phyloP scores from a whole-genome alignment of 1,284 basidiomycete species.

The Moesziomyces globuligerus region DNA sequence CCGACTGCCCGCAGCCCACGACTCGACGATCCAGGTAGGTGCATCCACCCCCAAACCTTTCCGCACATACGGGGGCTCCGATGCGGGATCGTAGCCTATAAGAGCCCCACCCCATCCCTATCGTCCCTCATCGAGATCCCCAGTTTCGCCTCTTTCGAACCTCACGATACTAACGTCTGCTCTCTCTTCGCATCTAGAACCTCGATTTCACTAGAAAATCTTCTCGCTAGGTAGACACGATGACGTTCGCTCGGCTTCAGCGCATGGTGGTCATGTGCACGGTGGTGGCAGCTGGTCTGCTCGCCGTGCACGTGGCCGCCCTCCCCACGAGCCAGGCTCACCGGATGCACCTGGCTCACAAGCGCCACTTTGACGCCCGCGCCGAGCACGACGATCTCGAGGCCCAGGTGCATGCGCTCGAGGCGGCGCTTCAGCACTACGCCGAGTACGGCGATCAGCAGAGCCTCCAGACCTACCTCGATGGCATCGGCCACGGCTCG shows the following conservation, averaged over 20 bases:
- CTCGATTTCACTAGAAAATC: no score
- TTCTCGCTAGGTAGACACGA: not conserved
- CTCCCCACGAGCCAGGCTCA: not conserved
- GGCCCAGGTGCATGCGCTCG: slow-evolving; percentile 14
- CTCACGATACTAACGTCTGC: no score
- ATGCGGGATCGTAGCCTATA: no score
- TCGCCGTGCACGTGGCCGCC: not conserved
- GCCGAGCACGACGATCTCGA: slow-evolving; percentile 22
- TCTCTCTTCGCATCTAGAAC: no score
- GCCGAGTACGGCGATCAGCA: slow-evolving; percentile 27
- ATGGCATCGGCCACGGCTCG: not conserved
- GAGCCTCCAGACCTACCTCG: slow-evolving; percentile 23
- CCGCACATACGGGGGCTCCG: no score
- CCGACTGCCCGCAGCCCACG: no score
- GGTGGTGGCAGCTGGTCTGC: not conserved
- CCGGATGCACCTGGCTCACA: not conserved
- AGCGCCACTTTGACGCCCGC: slow-evolving; percentile 8
- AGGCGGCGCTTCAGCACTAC: slow-evolving; percentile 33
- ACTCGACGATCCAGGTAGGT: no score
- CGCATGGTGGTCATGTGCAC: not conserved
- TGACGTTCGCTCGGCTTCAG: not conserved
- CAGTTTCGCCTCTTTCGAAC: no score
- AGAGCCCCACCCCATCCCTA: no score
- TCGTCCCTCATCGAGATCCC: no score
- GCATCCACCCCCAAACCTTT: no score